Evolutionary conservation across 2,329 filamentous ascomycete genomes (phyloP), one percentile per base, ranked within the genome.

Genomic region (Orbilia ellipsospora): DNA sequence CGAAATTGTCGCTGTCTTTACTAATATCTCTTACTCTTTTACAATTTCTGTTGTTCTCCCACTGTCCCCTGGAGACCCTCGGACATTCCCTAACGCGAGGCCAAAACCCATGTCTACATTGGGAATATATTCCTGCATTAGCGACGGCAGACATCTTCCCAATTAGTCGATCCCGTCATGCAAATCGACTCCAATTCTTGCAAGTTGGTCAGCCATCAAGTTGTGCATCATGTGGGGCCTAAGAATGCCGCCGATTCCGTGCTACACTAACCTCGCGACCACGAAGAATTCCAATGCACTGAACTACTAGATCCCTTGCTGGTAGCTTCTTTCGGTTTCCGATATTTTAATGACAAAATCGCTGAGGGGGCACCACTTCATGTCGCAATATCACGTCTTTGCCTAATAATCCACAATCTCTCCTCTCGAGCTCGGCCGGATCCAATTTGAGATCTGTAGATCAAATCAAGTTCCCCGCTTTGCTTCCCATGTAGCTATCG

Each of bases 311-410:
- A 23, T 23, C 23, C 23, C 23, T 23, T 23, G 23, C 23, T 23
- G 23, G 23, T 23, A 23, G 23, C 23, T 23, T 23, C 23, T 23
- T 4, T 23, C 23, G 23, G 23, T 2, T 23, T 4, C 23, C 23
- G 23, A 12, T 28, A 55, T 44, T n/a, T 20, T 56, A 26, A 50
- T 51, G 56, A 48, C 62, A 55, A 42, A 45, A 16, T 56, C 8
- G 50, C 13, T 57, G 10, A 3, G 20, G 16, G 5, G 20, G 6
- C 23, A 16, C 23, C 23, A n/a, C 8, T 55, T 42, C 42, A 74
- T 74, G 70, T 68, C 70, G 63, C 63, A 56, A 74, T 67, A 74
- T 74, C 63, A 68, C 70, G 70, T 64, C 70, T 68, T 68, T 23
- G 10, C 12, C 8, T 28, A 54, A 18, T 23, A 23, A 23, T 23